Conservation (phyloP, 2,329 filamentous ascomycete species). For the Verticillium albo-atrum region DNA sequence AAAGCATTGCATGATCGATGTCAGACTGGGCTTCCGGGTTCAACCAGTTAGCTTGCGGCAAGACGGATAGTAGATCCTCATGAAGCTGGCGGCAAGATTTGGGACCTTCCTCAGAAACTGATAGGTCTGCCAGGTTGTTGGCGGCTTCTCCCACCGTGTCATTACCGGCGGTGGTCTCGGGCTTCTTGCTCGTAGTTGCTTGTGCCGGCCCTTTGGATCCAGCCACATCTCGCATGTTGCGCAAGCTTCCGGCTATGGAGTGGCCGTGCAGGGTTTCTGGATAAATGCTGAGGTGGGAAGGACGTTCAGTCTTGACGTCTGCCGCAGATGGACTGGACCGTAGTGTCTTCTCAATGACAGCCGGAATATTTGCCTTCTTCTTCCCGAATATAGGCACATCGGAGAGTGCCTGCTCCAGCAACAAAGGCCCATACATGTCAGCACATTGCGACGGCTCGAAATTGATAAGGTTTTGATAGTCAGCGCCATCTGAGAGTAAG, state of each 20-base stretch:
- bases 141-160: not conserved
- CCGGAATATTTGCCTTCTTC: constrained; percentile 36
- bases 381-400: constrained; percentile 54
- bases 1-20: constrained; percentile 53
- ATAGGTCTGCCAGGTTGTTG: constrained; percentile 28
- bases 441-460: constrained; percentile 52
- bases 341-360: constrained; percentile 25
- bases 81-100: constrained; percentile 52
- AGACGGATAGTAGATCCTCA: constrained; percentile 45
- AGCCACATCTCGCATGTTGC: constrained; percentile 31
- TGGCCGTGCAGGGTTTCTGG: constrained; percentile 7
- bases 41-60: constrained; percentile 39
- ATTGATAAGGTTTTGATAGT: constrained; percentile 52
- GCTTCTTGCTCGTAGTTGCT: constrained; percentile 20
- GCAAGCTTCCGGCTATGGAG: constrained; percentile 45
- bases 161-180: constrained; percentile 12
- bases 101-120: constrained; percentile 28
- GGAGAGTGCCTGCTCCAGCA: constrained; percentile 48
- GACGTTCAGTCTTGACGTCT: constrained; percentile 2
- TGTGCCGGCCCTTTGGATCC: constrained; percentile 10
- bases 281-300: not conserved
- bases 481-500: constrained; percentile 34
- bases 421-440: constrained; percentile 49
- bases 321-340: constrained; percentile 8
- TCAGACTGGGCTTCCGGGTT: constrained; percentile 47